Percentiles rank a stretch among this genome's conserved stretches.
Conservation (phyloP, 2,329 filamentous ascomycete genomes). For the Knufia fluminis region DNA sequence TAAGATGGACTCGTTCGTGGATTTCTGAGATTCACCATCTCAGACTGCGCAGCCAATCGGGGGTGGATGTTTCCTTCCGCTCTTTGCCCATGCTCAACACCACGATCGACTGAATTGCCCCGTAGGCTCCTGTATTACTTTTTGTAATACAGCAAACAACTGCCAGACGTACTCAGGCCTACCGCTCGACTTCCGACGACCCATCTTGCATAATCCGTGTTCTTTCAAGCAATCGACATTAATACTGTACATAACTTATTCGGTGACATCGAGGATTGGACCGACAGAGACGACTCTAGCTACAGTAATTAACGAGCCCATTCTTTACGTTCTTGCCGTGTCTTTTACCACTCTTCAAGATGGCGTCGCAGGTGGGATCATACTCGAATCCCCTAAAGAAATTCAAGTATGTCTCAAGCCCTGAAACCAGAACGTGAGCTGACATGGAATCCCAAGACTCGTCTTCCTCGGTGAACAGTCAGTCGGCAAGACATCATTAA, state of each 20-base stretch:
- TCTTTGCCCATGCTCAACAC: background rate
- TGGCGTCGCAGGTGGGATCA: constrained; percentile 70
- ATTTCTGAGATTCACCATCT: background rate
- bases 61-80: background rate
- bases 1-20: background rate
- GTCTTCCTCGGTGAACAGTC: constrained; percentile 98
- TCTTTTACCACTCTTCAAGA: no score
- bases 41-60: constrained; percentile 7
- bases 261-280: no score
- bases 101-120: background rate
- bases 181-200: background rate
- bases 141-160: background rate
- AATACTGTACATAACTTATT: background rate
- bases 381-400: constrained; percentile 99
- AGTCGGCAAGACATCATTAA: constrained; percentile 98
- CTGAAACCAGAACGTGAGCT: constrained; percentile 16
- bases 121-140: background rate
- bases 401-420: constrained; percentile 66
- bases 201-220: background rate
- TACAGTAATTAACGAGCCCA: no score
- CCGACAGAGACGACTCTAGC: no score
- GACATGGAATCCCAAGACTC: constrained; percentile 50
- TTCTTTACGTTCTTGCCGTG: no score
- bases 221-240: background rate
- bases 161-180: background rate